Conservation (phyloP, 208 protist species). For the Spongospora subterranea region DNA sequence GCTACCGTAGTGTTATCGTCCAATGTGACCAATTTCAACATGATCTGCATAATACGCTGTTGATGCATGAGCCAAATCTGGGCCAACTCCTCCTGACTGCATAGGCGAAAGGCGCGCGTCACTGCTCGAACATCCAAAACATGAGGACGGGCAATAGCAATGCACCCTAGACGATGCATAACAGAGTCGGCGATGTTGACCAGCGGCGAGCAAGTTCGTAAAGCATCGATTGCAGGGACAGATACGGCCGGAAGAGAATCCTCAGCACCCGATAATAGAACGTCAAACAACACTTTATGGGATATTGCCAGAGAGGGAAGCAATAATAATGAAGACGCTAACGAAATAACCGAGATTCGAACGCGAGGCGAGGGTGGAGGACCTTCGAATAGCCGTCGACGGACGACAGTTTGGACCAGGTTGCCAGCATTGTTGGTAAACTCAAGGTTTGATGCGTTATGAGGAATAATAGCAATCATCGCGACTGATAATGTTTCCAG, state of each 20-base stretch:
- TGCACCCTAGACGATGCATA: not conserved
- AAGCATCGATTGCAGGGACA: not conserved
- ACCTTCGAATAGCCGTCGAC: not conserved
- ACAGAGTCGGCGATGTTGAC: too few species aligned
- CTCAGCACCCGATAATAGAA: not conserved
- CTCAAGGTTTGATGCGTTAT: too few species aligned
- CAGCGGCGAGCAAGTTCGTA: too few species aligned
- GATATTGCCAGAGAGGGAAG: not conserved
- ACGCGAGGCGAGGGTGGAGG: not conserved
- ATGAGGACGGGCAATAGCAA: not conserved
- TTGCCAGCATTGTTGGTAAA: too few species aligned
- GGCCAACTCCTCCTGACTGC: not conserved
- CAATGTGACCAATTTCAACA: not conserved
- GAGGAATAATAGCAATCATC: too few species aligned
- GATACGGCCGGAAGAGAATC: not conserved
- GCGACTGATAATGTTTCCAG: not conserved
- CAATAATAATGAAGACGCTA: not conserved
- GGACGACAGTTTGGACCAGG: not conserved
- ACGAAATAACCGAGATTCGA: not conserved
- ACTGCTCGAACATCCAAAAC: not conserved
- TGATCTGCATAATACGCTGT: not conserved
- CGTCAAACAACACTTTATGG: not conserved
- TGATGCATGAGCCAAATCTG: not conserved
- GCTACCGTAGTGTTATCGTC: not conserved
- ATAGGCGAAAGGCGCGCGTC: not conserved